Base-by-base conservation (phyloP, 768 basidiomycete genomes). In the Pulveroboletus frians region DNA sequence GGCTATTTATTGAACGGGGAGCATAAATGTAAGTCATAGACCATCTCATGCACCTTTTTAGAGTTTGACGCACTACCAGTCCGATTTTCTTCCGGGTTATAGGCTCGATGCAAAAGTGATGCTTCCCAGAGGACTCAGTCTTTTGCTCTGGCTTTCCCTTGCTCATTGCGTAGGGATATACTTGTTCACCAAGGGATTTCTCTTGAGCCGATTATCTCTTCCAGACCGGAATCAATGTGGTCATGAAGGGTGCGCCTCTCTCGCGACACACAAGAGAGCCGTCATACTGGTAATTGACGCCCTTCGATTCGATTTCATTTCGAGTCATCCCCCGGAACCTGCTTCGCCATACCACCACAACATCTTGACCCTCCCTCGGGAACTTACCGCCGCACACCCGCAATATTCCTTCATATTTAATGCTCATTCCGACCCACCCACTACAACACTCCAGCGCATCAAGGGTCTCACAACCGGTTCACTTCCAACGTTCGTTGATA, bases 401-500 rank as follows among this genome's bases (percentile, higher is more conserved):
- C 64, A 72, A 34, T 78, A 84, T 46, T 94, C 93, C 0, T 82
- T 95, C 66, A 73, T 98, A 38, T 92, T 91, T 68, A 88, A 97
- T 61, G 77, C 91, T 2, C 84, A 89, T 68, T 82, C 92, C 4
- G 95, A 99, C 61, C 95, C 96, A 0, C 96, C 96, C 0, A 99
- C 96, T 0, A 82, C 92, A 0, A 98, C 95, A 0, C 76, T 98
- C 34, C 96, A 98, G 65, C 80, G 96, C 2, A 84, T 99, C 57
- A 99, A 99, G 60, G 96, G 85, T 0, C 71, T 99, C 36, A 96
- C 92, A 0, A 97, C 96, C 0, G 96, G 95, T 9, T 93, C 92
- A 0, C 71, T 99, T 9, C 94, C 95, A 0, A 98, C 95, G 0
- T 97, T 99, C 62, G 80, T 97, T 35, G 95, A 98, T 61, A 76